Percentiles rank a stretch among this genome's conserved stretches.
phyloP scores from a whole-genome alignment of 2,329 filamentous ascomycete species.

The Ascochyta pisi region DNA sequence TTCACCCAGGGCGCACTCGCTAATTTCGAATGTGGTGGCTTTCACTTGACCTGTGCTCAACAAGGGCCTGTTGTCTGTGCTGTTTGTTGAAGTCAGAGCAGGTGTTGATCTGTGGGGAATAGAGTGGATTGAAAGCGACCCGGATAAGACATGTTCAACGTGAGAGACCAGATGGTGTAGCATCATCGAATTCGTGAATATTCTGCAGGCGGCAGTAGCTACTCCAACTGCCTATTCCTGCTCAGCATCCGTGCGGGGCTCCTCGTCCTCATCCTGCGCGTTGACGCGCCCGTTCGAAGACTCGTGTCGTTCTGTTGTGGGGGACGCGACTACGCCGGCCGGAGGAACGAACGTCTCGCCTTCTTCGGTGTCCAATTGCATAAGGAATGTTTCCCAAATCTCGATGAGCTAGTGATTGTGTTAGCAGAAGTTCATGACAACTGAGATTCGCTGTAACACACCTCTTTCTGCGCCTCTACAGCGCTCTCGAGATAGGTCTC shows the following conservation, averaged over 20 bases:
- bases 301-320: conserved; percentile 21
- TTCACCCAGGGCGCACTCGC: not conserved
- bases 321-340: conserved; percentile 47
- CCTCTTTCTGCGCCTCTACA: conserved; percentile 98
- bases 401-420: conserved; percentile 67
- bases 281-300: conserved; percentile 19
- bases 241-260: conserved; percentile 1
- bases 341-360: conserved; percentile 58
- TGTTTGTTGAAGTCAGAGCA: not conserved
- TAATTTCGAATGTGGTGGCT: not conserved
- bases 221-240: conserved; percentile 12
- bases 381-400: conserved; percentile 97
- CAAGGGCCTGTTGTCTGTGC: not conserved
- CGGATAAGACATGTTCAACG: not conserved
- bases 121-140: not conserved
- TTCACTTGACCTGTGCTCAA: not conserved
- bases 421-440: conserved; percentile 18
- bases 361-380: conserved; percentile 94
- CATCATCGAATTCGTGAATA: conserved; percentile 2
- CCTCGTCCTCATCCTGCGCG: conserved; percentile 16
- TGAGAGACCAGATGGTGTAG: not conserved
- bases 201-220: not conserved
- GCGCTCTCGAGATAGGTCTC: conserved; percentile 97
- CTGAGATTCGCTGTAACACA: conserved; percentile 53
- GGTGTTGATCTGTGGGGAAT: not conserved